phyloP scores from a whole-genome alignment of 2,329 filamentous ascomycete species.

The Fusarium newnesense region DNA sequence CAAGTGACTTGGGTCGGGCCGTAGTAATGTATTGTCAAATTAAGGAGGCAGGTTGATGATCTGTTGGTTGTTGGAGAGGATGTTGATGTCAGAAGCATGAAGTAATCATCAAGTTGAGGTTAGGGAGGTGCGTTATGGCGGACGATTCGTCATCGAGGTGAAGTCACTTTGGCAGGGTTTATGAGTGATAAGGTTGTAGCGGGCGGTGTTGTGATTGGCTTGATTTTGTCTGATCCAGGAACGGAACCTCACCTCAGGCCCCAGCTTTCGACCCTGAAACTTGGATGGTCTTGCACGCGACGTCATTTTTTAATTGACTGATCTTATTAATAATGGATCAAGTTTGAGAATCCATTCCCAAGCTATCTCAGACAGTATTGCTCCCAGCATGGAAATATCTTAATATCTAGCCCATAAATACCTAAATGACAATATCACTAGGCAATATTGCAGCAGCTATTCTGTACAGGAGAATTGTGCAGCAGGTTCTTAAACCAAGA shows the following conservation, averaged over 20 bases:
- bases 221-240: conserved; percentile 29
- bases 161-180: conserved; percentile 35
- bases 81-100: conserved; percentile 26
- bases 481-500: neutral
- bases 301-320: conserved; percentile 22
- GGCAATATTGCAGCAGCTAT: too few species aligned
- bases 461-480: too few species aligned
- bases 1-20: neutral
- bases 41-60: neutral
- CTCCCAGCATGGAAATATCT: neutral
- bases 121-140: conserved; percentile 4
- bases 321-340: neutral
- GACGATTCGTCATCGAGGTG: conserved; percentile 46
- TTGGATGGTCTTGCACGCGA: conserved; percentile 5
- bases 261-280: conserved; percentile 19
- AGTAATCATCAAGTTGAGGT: conserved; percentile 16
- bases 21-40: neutral
- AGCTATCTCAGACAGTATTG: neutral
- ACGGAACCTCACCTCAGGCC: conserved; percentile 18
- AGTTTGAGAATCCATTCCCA: too few species aligned
- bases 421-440: neutral
- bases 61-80: conserved; percentile 20
- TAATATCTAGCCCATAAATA: neutral
- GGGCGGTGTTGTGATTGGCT: conserved; percentile 35
- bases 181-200: conserved; percentile 41